These are phyloP conservation scores for Geranium rotundifolium DNA, from an alignment of 345 rosid genomes.

Conservation along the genomic window DNA sequence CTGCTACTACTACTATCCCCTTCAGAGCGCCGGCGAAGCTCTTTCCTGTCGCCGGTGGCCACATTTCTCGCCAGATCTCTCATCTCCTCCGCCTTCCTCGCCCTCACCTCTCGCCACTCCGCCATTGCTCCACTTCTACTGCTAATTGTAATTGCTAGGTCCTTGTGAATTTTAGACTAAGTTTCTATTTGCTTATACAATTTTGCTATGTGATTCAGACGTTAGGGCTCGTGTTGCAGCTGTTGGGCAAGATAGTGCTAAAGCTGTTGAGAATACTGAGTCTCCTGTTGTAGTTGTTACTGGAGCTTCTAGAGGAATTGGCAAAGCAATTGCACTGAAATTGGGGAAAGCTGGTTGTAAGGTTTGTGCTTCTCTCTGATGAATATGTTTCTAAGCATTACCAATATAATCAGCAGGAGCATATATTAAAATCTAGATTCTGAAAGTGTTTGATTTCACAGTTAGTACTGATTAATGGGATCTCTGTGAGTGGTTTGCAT, in stretches of 20 bases:
- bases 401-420: not conserved
- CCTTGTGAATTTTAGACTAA: not conserved
- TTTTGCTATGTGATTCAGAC: conserved; percentile 15
- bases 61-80: not conserved
- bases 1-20: not conserved
- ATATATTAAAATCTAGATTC: not conserved
- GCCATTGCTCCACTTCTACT: not conserved
- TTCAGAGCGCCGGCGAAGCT: not conserved
- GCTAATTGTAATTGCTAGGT: not conserved
- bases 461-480: not conserved
- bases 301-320: conserved; percentile 91
- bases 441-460: not conserved
- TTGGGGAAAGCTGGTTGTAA: conserved; percentile 57
- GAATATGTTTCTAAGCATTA: too few species aligned
- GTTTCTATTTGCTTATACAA: not conserved
- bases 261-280: conserved; percentile 38
- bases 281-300: conserved; percentile 66
- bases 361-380: conserved; percentile 11
- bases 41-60: not conserved
- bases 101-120: not conserved
- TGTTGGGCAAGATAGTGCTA: conserved; percentile 28
- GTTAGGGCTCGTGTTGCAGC: conserved; percentile 53
- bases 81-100: not conserved
- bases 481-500: too few species aligned
- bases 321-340: conserved; percentile 67